Base-by-base conservation (phyloP, 2,329 filamentous ascomycete species). In the Xylaria sp. region DNA sequence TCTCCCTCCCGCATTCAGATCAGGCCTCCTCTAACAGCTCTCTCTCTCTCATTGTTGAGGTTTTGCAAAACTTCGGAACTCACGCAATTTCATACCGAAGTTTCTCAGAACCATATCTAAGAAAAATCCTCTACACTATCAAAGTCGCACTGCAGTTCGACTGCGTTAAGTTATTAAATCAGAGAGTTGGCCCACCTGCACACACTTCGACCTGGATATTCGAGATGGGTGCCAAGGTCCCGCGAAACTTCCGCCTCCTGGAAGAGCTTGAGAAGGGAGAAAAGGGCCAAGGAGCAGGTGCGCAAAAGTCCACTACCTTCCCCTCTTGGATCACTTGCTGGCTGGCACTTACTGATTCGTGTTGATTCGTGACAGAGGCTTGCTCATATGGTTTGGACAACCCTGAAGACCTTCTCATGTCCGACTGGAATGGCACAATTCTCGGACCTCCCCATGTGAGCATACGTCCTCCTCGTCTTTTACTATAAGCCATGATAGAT, bases 231-330 rank as follows among this genome's bases (percentile, higher is more conserved):
- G 90, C 92, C 67, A 93, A 97, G 82, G 89, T 99, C 66, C 96
- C 96, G 70, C 89, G 96, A 80, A 98, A 98, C 84, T 99, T 99
- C 81, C 91, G 95, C 78, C 89, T 99, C 73, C 87, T 99, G 65
- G 96, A 97, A 81, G 96, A 99, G 89, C 87, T 99, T 23, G 96
- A 99, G 85, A 98, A 98, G 85, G 96, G 96, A 78, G 96, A 99
- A 85, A 99, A 99, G 83, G 96, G 96, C 70, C 87, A 96, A 71
- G 95, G 96, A 78, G 94, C 95, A 80, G 93, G 93, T 93, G 82
- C 66, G 82, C 68, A 18, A 57, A 8, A 15, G 25, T 43, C 15
- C 6, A 5, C 25, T 18, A 5, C 15, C 13, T 41, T 32, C 36
- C 2, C 18, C 32, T 2, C 53, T 10, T 50, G 4, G 36, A n/a